Conservation (phyloP, 768 basidiomycete genomes). For the Inosperma sp. region DNA sequence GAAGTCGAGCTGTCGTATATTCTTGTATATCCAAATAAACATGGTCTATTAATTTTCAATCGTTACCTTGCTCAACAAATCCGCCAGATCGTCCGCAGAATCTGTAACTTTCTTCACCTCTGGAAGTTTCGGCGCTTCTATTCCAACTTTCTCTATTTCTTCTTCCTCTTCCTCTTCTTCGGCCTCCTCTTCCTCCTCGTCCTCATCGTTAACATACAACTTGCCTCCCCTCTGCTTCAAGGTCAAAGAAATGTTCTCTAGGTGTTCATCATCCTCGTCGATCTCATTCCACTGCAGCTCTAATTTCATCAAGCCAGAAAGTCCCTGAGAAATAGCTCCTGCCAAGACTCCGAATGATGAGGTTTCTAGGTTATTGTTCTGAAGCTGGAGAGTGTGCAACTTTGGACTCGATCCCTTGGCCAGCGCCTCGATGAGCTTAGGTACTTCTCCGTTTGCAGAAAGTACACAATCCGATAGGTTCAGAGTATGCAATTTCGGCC, state of each 20-base stretch:
- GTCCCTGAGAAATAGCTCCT: conserved; percentile 53
- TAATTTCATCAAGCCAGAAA: conserved; percentile 56
- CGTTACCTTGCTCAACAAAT: conserved; percentile 62
- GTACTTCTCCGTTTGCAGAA: conserved; percentile 74
- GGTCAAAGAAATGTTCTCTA: conserved; percentile 49
- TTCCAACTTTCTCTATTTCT: conserved; percentile 38
- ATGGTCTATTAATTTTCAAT: conserved; percentile 22
- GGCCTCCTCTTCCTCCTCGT: conserved; percentile 72
- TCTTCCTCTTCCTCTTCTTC: conserved; percentile 50
- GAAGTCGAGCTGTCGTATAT: too few relatives aligned
- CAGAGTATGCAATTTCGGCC: conserved; percentile 71
- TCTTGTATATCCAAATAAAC: too few relatives aligned
- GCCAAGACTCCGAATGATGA: conserved; percentile 65
- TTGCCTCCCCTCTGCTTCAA: conserved; percentile 66
- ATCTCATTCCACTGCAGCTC: conserved; percentile 92
- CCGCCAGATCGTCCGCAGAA: conserved; percentile 55
- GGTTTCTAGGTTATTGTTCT: conserved; percentile 87
- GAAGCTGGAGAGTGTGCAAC: conserved; percentile 72
- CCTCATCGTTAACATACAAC: conserved; percentile 68
- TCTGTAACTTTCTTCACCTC: conserved; percentile 25
- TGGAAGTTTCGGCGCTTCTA: conserved; percentile 23
- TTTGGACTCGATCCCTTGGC: conserved; percentile 66
- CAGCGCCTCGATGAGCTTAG: conserved; percentile 57
- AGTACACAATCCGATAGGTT: conserved; percentile 93
- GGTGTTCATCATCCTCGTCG: conserved; percentile 67